Evolutionary conservation across 2,329 filamentous ascomycete genomes (phyloP).

Genomic region (Cercospora beticola): DNA sequence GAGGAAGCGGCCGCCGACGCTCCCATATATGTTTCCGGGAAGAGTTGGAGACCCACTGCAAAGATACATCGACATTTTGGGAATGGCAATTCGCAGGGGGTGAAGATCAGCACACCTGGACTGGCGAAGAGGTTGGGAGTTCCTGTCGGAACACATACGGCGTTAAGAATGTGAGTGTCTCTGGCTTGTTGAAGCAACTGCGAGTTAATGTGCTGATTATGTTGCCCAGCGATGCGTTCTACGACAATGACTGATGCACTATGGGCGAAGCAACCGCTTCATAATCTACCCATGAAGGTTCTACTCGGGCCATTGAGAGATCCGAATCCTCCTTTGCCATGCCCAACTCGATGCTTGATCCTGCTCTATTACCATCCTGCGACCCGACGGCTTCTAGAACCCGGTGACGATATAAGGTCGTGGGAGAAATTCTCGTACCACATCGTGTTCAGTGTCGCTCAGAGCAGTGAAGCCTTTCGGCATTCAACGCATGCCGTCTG

Average conservation of each 20-base stretch:
- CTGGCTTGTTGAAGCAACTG: not conserved
- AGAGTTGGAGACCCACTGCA: slow-evolving; percentile 11
- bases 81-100: not conserved
- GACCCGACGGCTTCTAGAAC: not conserved
- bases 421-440: not conserved
- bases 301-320: not conserved
- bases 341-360: not conserved
- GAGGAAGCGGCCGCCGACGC: not conserved
- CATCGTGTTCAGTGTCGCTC: not conserved
- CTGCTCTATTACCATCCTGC: not conserved
- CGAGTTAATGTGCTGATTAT: not conserved
- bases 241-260: not conserved
- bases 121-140: slow-evolving; percentile 17
- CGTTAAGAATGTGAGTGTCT: not conserved
- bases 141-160: not conserved
- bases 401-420: not conserved
- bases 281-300: no score
- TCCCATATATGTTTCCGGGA: not conserved
- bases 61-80: slow-evolving; percentile 6
- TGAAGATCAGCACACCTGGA: slow-evolving; percentile 11
- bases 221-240: not conserved
- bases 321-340: not conserved
- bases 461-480: not conserved
- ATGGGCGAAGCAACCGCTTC: not conserved
- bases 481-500: not conserved